These are phyloP conservation scores for Musa beccarii DNA, from an alignment of 176 grass and related monocot genomes.

Conservation along the genomic window DNA sequence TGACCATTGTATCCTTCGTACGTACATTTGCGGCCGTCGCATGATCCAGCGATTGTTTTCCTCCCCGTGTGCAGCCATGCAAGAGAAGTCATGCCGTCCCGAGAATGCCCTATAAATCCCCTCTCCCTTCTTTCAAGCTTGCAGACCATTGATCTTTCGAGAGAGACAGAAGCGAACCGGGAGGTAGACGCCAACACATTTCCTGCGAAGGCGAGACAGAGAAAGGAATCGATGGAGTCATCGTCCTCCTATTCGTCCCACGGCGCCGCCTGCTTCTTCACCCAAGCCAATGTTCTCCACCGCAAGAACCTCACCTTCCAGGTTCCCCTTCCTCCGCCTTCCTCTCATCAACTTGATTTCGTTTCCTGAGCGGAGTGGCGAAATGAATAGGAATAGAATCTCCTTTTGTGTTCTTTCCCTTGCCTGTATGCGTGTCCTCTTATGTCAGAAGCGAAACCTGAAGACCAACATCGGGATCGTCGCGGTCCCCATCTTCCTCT, in stretches of 20 bases:
- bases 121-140: neutral
- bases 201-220: neutral
- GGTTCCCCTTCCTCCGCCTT: constrained; percentile 16
- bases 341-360: neutral
- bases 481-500: constrained; percentile 60
- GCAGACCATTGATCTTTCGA: too few species aligned
- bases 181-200: too few species aligned
- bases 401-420: neutral
- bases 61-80: too few species aligned
- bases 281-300: constrained; percentile 93
- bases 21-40: too few species aligned
- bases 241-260: constrained; percentile 13
- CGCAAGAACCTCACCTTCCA: constrained; percentile 98
- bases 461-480: constrained; percentile 72
- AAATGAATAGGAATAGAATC: too few species aligned
- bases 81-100: neutral
- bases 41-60: too few species aligned
- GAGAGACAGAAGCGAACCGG: too few species aligned
- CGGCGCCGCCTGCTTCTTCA: constrained; percentile 43
- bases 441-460: constrained; percentile 56
- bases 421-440: too few species aligned
- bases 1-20: too few species aligned
- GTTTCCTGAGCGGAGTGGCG: neutral
- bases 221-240: neutral
- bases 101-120: neutral